Evolutionary conservation across 2,329 filamentous ascomycete genomes (phyloP), one percentile per base, ranked within the genome.

Genomic region (Colletotrichum sp.): DNA sequence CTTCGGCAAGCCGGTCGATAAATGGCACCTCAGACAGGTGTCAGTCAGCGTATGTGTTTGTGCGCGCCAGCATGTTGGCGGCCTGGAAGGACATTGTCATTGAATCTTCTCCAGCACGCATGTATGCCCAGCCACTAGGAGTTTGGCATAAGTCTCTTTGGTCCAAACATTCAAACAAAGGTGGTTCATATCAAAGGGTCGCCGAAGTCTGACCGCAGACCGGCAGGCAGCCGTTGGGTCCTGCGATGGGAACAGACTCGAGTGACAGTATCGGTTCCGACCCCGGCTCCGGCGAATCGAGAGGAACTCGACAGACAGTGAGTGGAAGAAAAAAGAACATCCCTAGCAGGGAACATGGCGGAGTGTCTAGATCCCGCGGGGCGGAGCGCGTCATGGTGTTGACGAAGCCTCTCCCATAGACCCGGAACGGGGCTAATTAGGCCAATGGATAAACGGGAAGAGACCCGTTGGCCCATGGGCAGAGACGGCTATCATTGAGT

Each of bases 11-110:
- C 65, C 59, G 59, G 65, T 66, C 59, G 74, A 69, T 60, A 7
- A 48, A 75, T 60, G 65, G 36, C 64, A 74, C 21, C 52, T 76
- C 60, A 61, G 64, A 74, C 74, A 75, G 64, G 59, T 75, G 59
- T 68, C 70, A 73, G 43, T 26, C 39, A 28, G 36, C 21, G 43
- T 67, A 14, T 55, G 30, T 21, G 63, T 63, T 55, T 28, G 73
- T 74, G 43, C 26, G 14, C 10, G 36, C 24, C 32, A 21, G 52
- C 21, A n/a, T 60, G 43, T 39, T 14, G 65, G 36, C 18, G 70
- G 24, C 71, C 48, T 43, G 18, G 63, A 26, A 43, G 39, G 14
- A 16, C 68, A 18, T 48, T 34, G 48, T 63, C 63, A 8, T 55
- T 34, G 32, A 52, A 34, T 60, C n/a, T 7, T 55, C 10, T n/a